phyloP scores from a whole-genome alignment of 2,329 filamentous ascomycete genomes.

The Chaetomium sp. region DNA sequence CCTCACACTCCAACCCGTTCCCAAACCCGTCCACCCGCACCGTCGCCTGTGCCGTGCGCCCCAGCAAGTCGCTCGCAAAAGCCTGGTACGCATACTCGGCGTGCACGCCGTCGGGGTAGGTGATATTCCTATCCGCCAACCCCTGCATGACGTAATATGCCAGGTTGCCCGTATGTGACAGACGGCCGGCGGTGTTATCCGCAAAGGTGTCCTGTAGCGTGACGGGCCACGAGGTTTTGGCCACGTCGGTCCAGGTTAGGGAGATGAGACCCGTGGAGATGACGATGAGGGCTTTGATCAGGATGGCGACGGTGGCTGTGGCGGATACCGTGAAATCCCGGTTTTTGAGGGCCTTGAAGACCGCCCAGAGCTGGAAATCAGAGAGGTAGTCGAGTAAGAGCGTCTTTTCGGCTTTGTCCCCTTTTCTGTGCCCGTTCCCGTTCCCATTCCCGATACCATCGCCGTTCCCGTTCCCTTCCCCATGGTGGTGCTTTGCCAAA shows the following conservation, averaged over 20 bases:
- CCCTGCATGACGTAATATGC: conserved; percentile 1
- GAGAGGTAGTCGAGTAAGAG: conserved; percentile 3
- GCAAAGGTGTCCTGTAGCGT: not conserved
- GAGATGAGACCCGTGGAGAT: conserved; percentile 2
- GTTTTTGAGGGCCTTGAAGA: not conserved
- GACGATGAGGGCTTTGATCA: conserved; percentile 5
- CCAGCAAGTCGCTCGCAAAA: not conserved
- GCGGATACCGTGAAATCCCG: conserved; percentile 1
- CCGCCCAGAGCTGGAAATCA: not conserved
- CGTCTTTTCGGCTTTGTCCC: not conserved
- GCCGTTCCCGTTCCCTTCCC: no score
- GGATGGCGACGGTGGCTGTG: not conserved
- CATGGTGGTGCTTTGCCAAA: not conserved
- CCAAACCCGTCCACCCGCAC: not conserved
- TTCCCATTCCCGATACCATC: not conserved
- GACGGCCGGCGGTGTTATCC: not conserved
- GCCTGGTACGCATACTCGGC: not conserved
- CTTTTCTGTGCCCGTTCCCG: no score
- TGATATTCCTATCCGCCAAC: not conserved
- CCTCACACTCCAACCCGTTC: not conserved
- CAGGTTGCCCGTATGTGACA: not conserved
- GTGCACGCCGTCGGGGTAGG: not conserved
- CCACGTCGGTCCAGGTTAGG: not conserved
- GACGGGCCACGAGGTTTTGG: not conserved
- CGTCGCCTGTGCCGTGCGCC: not conserved